These are phyloP conservation scores for Epichloe coenophiala DNA, from an alignment of 2,329 filamentous ascomycete species.

Conservation along the genomic window DNA sequence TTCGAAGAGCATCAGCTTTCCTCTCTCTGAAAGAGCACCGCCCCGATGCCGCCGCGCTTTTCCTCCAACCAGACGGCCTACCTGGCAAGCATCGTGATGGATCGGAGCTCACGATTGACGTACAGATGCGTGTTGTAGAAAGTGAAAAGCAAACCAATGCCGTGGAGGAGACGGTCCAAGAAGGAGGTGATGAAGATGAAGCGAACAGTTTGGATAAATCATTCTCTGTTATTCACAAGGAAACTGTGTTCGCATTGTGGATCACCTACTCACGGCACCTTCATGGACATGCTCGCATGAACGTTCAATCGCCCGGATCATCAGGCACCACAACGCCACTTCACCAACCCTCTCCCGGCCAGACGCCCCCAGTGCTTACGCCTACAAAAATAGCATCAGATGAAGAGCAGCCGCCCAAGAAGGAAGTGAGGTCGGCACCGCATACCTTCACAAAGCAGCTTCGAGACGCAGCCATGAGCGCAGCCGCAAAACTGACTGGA, in stretches of 20 bases:
- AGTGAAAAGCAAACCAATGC: constrained; percentile 58
- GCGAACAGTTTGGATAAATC: constrained; percentile 23
- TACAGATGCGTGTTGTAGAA: constrained; percentile 92
- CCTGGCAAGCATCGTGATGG: constrained; percentile 82
- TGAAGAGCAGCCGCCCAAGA: constrained; percentile 28
- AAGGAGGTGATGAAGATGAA: constrained; percentile 43
- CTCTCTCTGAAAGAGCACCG: constrained; percentile 73
- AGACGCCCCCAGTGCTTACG: constrained; percentile 43
- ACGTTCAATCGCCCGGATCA: constrained; percentile 47
- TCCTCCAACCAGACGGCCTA: constrained; percentile 73
- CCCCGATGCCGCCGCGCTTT: constrained; percentile 63
- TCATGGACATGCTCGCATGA: constrained; percentile 50
- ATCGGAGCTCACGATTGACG: constrained; percentile 81
- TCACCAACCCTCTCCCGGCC: constrained; percentile 66
- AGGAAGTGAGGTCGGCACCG: constrained; percentile 26
- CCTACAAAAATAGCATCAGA: constrained; percentile 44
- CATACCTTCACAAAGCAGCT: constrained; percentile 41
- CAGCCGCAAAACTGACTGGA: constrained; percentile 39
- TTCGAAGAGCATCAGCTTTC: constrained; percentile 75
- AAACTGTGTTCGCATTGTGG: constrained; percentile 91
- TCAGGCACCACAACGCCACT: constrained; percentile 58
- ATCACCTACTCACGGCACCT: constrained; percentile 91
- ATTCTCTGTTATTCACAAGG: constrained; percentile 42
- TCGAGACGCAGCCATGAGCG: constrained; percentile 41
- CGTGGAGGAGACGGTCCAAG: constrained; percentile 50